phyloP scores from a whole-genome alignment of 805 yeast species.

The Saccharomyces jurei region DNA sequence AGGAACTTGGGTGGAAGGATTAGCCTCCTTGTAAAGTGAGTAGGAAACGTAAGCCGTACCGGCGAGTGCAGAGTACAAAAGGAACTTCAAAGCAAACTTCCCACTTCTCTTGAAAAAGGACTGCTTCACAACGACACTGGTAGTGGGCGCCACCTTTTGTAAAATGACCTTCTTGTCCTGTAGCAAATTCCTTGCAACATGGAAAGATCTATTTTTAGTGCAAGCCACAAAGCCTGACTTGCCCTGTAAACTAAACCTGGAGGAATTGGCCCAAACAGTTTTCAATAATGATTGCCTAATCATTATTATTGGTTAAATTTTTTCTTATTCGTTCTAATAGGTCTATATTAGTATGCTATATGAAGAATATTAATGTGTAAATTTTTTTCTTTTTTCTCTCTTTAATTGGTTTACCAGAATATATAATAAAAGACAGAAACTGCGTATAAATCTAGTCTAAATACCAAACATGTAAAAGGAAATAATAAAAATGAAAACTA shows the following conservation, averaged over 20 bases:
- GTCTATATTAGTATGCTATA: not conserved
- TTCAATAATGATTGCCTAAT: not conserved
- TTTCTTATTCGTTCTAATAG: not conserved
- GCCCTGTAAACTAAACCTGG: not conserved
- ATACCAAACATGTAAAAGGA: not conserved
- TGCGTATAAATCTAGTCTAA: not conserved
- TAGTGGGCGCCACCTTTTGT: not conserved
- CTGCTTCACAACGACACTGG: constrained; percentile 1
- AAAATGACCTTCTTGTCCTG: not conserved
- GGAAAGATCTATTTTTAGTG: not conserved
- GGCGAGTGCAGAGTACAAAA: constrained; percentile 36
- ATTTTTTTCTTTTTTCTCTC: not conserved
- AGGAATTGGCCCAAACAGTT: not conserved
- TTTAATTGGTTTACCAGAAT: not conserved
- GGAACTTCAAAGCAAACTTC: constrained; percentile 32
- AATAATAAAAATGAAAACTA: not conserved
- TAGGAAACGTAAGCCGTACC: constrained; percentile 55
- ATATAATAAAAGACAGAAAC: not conserved
- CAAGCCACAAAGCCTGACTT: not conserved
- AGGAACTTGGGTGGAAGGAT: constrained; percentile 52
- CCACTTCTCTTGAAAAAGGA: constrained; percentile 10
- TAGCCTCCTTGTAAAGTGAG: constrained; percentile 52
- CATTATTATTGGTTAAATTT: not conserved
- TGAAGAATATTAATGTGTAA: not conserved
- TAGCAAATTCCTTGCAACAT: not conserved